Base-by-base conservation (phyloP, 73 alveolate genomes). In the Stentor coeruleus region DNA sequence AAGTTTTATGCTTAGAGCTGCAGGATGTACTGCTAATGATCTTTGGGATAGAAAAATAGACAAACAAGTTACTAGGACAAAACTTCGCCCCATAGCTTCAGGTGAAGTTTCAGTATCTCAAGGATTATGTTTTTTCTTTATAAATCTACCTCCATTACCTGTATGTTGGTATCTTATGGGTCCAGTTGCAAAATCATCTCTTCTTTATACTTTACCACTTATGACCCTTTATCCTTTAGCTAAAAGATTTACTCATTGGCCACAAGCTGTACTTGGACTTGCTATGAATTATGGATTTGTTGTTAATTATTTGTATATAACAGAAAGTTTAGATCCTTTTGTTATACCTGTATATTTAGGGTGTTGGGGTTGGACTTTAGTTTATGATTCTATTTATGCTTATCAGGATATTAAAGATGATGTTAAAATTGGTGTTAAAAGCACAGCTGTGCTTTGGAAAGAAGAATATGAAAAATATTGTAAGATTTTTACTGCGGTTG, bases 1-100 rank as follows among this genome's bases (percentile, higher is more conserved):
- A 49, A 91, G 97, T 59, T 42, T 91, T 31, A 83, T 91, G 31
- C 89, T 94, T 59, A 85, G 99, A 76, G 91, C 97, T n/a, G 99
- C 97, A 36, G 99, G 99, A 6, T 94, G 99, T 74, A 86, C 91
- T 0, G 91, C 91, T 3, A 94, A 94, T 80, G 99, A 94, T 76
- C 86, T 88, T 87, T 79, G 92, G 88, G 99, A 94, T 74, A 85
- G 89, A 49, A 95, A 94, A 75, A 85, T 92, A 0, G 99, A 94
- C 82, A 92, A 92, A 59, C 85, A 85, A n/a, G 93, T 94, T 0
- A 92, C 90, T 35, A 79, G 99, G 57, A 94, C 99, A 3, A 85
- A 81, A 77, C 55, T 81, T 1, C 89, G 99, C 42, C 99, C 99
- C 3, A 72, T 94, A 26, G 96, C 97, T 30, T 82, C 96, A 76